These are phyloP conservation scores for Oldenlandia corymbosa DNA, from an alignment of 257 asterid species.

Conservation along the genomic window DNA sequence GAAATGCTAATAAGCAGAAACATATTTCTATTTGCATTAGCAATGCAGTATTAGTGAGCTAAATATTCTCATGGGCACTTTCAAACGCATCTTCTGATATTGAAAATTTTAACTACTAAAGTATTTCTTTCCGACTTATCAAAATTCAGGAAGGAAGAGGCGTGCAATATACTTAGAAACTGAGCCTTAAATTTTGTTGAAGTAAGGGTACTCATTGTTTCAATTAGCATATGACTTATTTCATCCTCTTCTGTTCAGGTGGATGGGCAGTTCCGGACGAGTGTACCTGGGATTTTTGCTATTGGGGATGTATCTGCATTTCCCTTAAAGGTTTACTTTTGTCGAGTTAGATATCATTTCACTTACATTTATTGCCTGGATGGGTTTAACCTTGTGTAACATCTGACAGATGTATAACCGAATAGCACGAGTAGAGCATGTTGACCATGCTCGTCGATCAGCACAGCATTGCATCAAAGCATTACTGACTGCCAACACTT, in stretches of 20 bases:
- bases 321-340: slow-evolving; percentile 68
- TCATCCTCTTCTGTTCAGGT: slow-evolving; percentile 47
- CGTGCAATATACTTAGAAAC: neutral
- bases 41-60: neutral
- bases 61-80: neutral
- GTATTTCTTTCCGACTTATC: neutral
- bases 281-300: slow-evolving; percentile 81
- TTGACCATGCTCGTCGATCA: slow-evolving; percentile 95
- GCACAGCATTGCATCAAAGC: slow-evolving; percentile 84
- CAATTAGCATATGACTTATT: neutral
- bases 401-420: slow-evolving; percentile 69
- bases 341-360: slow-evolving; percentile 6
- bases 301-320: slow-evolving; percentile 96
- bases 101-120: neutral
- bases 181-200: neutral
- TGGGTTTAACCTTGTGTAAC: slow-evolving; percentile 16
- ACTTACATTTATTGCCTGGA: neutral
- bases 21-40: neutral
- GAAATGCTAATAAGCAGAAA: neutral
- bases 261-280: slow-evolving; percentile 84
- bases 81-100: neutral
- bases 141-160: neutral
- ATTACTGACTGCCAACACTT: slow-evolving; percentile 71
- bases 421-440: slow-evolving; percentile 87
- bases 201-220: neutral